Base-by-base conservation (phyloP, 1,284 basidiomycete genomes). In the Malassezia obtusa region DNA sequence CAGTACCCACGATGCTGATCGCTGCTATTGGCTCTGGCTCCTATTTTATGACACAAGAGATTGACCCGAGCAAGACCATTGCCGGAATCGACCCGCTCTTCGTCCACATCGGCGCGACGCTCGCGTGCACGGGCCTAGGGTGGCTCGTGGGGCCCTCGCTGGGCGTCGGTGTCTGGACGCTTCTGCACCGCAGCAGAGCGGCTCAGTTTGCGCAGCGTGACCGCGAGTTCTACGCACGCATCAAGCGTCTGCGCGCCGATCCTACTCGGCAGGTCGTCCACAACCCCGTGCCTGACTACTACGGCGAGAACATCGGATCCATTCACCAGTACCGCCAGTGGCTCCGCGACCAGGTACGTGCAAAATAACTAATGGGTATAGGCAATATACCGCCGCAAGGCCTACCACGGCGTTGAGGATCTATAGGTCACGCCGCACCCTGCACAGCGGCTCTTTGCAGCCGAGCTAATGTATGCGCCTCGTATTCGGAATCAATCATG, bases 231-330 rank as follows among this genome's bases (percentile, higher is more conserved):
- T 71, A 58, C 49, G 50, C 64, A 11, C 65, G 67, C 36, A 68
- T 72, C 57, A 63, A 59, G 41, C 36, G 57, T 1, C 64, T 62
- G 31, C 45, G 70, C 15, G 68, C 64, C 15, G 68, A 72, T 37
- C 67, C 70, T 2, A 60, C 61, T 6, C 43, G 65, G 4, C 69
- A 70, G 39, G 61, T 62, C 9, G 58, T 72, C 36, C 70, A 72
- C 56, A 72, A 72, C 43, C 64, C 64, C 1, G 57, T 71, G 14
- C 69, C 69, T 2, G 69, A 72, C 28, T 68, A 65, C 57, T 72
- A 72, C 22, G 68, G 66, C 15, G 69, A 72, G 25, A 71, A 67
- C 60, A 65, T 72, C 30, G 68, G 65, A 0, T 63, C 58, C 35
- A 60, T 72, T 50, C 57, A 61, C 44, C 54, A 68, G 45, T 72